Evolutionary conservation across 495 filamentous ascomycete genomes (phyloP), one percentile per base, ranked within the genome.

Genomic region (Oidiodendron maius): DNA sequence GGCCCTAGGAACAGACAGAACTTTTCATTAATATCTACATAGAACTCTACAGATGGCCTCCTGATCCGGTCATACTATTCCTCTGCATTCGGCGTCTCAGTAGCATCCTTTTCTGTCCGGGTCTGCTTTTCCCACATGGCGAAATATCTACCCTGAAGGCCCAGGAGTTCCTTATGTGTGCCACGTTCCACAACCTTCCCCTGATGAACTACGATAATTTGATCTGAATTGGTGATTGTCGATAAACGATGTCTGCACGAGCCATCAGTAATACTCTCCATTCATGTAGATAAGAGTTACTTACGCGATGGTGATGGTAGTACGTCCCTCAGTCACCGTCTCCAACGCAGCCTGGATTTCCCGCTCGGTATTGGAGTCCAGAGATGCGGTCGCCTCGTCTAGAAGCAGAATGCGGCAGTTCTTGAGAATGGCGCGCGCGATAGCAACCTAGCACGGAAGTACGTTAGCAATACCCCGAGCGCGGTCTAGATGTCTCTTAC

Each of bases 101-200:
- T 35, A 28, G 35, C 43, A 24, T 47, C 30, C 12, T 38, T 38
- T 38, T 47, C 32, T 10, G 32, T 47, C 32, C 44, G 15, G 17
- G 40, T 30, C 16, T 89, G 85, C 59, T 87, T 87, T 47, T 71
- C 74, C 85, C 86, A 89, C 83, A 89, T 87, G 55, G 69, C 77
- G 12, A 77, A 74, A 53, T 89, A 89, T 13, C 76, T 69, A 15
- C 81, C 83, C 23, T 77, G 76, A 56, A 71, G 56, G 4, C 67
- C 74, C 17, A 89, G 63, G 6, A 89, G 67, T 49, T 88, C 77
- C 22, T 82, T 72, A 52, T 89, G 85, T 3, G 80, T 86, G n/a
- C 85, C 85, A 11, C 70, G 66, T 62, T 89, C 85, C 1, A 66
- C 70, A n/a, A 89, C 80, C 51, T 71, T 72, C 10, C 85, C 85